Percentiles rank a stretch among this genome's conserved stretches.
phyloP scores from a whole-genome alignment of 257 asterid species.

The Solanum pennellii region DNA sequence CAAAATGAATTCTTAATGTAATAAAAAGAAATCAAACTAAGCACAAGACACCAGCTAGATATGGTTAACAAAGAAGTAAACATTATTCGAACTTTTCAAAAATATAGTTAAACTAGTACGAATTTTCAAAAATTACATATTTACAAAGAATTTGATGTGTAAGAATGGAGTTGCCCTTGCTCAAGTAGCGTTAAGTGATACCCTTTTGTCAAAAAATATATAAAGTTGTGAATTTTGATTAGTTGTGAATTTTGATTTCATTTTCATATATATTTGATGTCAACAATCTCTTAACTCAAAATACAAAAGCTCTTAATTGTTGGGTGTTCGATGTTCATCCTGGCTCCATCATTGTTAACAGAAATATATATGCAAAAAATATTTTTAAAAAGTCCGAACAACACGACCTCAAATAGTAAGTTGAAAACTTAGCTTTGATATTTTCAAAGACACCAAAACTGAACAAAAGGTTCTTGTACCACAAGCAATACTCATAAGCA shows the following conservation, averaged over 20 bases:
- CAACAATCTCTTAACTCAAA: background rate
- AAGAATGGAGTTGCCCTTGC: too few species aligned
- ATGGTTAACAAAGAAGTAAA: conserved; percentile 1
- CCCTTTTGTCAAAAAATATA: too few species aligned
- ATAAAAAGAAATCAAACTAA: background rate
- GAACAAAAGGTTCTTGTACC: conserved; percentile 2
- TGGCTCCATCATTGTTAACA: background rate
- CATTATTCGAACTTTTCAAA: background rate
- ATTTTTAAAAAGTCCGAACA: background rate
- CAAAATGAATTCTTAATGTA: background rate
- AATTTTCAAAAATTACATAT: too few species aligned
- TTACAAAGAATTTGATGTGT: too few species aligned
- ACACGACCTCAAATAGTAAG: background rate
- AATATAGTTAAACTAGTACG: background rate
- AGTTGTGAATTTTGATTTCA: background rate
- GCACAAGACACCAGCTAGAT: conserved; percentile 2
- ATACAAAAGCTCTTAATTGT: background rate
- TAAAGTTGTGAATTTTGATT: background rate
- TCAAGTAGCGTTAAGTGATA: too few species aligned
- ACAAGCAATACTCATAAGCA: conserved; percentile 5
- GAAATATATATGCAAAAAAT: too few species aligned
- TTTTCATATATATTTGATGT: too few species aligned
- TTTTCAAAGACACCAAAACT: background rate
- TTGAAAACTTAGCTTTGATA: conserved; percentile 4
- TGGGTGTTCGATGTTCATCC: background rate